Base-by-base conservation (phyloP, 345 rosid species). In the Camelina neglecta region DNA sequence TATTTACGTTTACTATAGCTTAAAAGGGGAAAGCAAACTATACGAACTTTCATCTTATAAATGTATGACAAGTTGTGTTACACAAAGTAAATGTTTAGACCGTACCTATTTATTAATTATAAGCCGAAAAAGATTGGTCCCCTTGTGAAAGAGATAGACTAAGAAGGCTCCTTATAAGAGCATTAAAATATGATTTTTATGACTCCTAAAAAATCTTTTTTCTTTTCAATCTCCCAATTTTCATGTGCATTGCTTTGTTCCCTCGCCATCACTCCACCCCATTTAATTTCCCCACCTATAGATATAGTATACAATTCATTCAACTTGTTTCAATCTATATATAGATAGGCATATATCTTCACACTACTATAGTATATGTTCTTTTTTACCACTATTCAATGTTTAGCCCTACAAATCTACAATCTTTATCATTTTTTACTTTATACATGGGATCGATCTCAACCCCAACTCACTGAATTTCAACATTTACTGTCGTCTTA, bases 171-270 rank as follows among this genome's bases (percentile, higher is more conserved):
- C 35, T 71, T 65, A 39, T 57, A 31, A 59, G 36, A 72, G 48
- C 51, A 78, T 60, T 66, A 47, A 66, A 60, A 78, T 72, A 72
- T 78, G 53, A 72, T 60, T 72, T 78, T 72, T 42, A 18, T 59
- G 73, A 72, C 64, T 66, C 57, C 69, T 50, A 72, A n/a, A 66
- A 50, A 9, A 18, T 2, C 44, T 24, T 18, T 11, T 16, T 11
- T 16, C 72, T 45, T 72, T 65, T 29, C 42, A 39, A 39, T 59
- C 47, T 65, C 65, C 63, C 69, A 65, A 72, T n/a, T 36, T 66
- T 78, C 81, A 72, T 60, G 81, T 78, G 81, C 81, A 72, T 66
- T 72, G 41, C 73, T 71, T 42, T 33, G 81, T 78, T 72, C 81
- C 64, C 77, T 78, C 77, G 26, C 73, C 65, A 78, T 78, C 81